Conservation (phyloP, 2,329 filamentous ascomycete species). For the Fusarium camptoceras region DNA sequence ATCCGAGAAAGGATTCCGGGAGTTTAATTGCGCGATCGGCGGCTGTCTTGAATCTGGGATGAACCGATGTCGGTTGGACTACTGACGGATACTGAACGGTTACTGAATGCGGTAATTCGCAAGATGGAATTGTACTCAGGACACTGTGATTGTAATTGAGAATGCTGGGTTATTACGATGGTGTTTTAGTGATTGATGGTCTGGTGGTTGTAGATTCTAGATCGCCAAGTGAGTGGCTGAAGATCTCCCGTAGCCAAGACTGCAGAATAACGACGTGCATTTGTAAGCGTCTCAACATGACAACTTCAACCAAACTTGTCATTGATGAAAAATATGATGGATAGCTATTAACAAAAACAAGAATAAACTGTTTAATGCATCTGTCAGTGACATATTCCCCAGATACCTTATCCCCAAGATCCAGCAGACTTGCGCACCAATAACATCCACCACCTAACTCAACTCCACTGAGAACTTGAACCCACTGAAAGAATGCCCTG, state of each 20-base stretch:
- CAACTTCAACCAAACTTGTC: neutral
- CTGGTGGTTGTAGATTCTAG: neutral
- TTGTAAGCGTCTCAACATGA: neutral
- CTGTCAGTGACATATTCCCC: neutral
- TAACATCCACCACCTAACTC: neutral
- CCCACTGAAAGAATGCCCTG: neutral
- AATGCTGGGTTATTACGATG: conserved; percentile 5
- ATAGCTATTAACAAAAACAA: neutral
- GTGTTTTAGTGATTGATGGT: neutral
- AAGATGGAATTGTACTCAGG: neutral
- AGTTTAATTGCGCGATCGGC: conserved; percentile 14
- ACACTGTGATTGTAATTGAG: neutral
- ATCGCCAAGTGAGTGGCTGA: conserved; percentile 29
- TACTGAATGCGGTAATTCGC: neutral
- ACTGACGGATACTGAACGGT: neutral
- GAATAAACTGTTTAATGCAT: neutral
- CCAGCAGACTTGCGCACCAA: neutral
- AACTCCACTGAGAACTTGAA: too few relatives aligned
- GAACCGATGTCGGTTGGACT: neutral
- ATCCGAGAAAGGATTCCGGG: conserved; percentile 1
- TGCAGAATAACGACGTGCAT: conserved; percentile 7
- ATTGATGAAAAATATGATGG: neutral
- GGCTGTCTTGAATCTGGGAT: neutral
- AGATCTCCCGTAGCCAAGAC: conserved; percentile 38
- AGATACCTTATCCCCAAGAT: neutral